A percentile compares a stretch with the other conserved stretches of the same genome.
phyloP scores from a whole-genome alignment of 75 land plant species.

The Picea glauca region DNA sequence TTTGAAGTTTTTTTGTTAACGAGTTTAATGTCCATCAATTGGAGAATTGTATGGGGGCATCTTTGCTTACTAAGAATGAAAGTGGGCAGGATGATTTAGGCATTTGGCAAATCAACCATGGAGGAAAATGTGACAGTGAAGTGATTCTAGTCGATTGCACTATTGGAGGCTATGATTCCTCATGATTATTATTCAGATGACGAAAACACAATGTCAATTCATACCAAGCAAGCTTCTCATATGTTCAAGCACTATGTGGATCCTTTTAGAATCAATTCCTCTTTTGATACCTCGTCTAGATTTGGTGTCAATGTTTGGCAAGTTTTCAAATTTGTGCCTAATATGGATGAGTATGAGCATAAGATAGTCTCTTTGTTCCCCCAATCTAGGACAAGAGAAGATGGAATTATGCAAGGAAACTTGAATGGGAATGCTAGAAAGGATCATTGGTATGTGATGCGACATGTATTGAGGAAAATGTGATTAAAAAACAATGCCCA shows the following conservation, averaged over 20 bases:
- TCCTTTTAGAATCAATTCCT: not conserved
- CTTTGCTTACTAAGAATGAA: not conserved
- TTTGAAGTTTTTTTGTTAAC: not conserved
- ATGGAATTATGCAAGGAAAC: no score
- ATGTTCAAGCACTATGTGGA: not conserved
- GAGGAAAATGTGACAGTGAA: not conserved
- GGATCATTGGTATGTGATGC: no score
- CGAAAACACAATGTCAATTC: not conserved
- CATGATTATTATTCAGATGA: constrained; percentile 3
- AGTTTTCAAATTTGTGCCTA: not conserved
- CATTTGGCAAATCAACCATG: not conserved
- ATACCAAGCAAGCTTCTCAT: not conserved
- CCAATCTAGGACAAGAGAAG: not conserved
- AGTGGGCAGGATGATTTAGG: not conserved
- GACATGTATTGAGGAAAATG: no score
- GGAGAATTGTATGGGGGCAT: constrained; percentile 5
- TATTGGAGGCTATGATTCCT: not conserved
- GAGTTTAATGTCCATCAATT: not conserved
- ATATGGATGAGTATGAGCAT: not conserved
- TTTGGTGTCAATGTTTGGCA: not conserved
- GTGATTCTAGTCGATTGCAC: no score
- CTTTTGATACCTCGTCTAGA: not conserved
- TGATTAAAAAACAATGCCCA: no score
- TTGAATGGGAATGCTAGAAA: no score
- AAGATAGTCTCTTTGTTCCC: not conserved